These are phyloP conservation scores for Chalciporus sp. DNA, from an alignment of 1,284 basidiomycete genomes.

Conservation along the genomic window DNA sequence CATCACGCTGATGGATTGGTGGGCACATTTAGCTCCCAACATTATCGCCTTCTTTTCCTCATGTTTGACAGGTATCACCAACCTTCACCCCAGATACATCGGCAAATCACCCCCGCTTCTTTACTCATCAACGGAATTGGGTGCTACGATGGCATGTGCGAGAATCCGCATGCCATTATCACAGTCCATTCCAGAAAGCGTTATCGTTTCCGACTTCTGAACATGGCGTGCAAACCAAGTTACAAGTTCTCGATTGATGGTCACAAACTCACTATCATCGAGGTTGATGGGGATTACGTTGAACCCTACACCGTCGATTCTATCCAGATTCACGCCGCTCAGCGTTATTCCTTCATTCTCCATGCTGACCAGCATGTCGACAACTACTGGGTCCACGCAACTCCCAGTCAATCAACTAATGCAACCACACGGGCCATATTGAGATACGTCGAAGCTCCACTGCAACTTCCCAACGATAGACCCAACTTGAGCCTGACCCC, in stretches of 20 bases:
- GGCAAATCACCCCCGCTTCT: constrained; percentile 32
- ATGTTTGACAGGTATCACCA: constrained; percentile 38
- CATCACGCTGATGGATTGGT: constrained; percentile 31
- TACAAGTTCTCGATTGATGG: constrained; percentile 42
- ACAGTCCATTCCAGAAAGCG: constrained; percentile 26
- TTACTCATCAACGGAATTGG: constrained; percentile 52
- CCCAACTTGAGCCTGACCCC: constrained; percentile 11
- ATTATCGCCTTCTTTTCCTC: constrained; percentile 28
- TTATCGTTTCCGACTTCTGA: constrained; percentile 44
- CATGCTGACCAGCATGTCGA: constrained; percentile 29
- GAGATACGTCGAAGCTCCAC: constrained; percentile 35
- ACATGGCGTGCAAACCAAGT: constrained; percentile 40
- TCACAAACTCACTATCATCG: constrained; percentile 38
- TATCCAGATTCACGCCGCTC: constrained; percentile 32
- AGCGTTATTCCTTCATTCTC: constrained; percentile 40
- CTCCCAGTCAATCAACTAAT: constrained; percentile 9
- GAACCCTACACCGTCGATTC: constrained; percentile 31
- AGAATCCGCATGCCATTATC: constrained; percentile 32
- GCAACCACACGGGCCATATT: constrained; percentile 34
- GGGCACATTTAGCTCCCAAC: constrained; percentile 6
- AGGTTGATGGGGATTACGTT: constrained; percentile 39
- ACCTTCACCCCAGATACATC: constrained; percentile 8
- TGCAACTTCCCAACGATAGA: constrained; percentile 31
- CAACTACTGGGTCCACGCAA: constrained; percentile 35
- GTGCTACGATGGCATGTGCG: constrained; percentile 35